Evolutionary conservation across 805 yeast species (phyloP).

Genomic region (Ogataea trehalophila): DNA sequence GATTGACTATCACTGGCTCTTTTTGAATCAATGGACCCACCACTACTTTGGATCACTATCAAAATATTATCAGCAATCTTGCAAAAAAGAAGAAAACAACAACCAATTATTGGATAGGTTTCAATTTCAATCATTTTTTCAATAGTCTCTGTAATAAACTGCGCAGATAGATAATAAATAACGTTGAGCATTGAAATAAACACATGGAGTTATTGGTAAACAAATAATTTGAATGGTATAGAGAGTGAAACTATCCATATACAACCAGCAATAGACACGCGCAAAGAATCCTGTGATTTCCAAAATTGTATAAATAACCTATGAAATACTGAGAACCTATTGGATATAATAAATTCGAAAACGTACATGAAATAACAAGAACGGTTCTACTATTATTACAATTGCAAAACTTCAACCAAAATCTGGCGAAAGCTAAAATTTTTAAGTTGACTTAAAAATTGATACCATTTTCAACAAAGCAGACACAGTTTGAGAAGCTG

Average conservation of each 20-base stretch:
- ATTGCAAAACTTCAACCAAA: conserved; percentile 51
- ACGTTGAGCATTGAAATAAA: no score
- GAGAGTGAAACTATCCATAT: conserved; percentile 27
- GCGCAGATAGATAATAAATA: conserved; percentile 63
- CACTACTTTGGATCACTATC: conserved; percentile 55
- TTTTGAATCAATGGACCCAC: conserved; percentile 62
- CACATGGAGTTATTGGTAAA: conserved; percentile 72
- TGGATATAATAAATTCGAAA: conserved; percentile 42
- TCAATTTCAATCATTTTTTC: conserved; percentile 39
- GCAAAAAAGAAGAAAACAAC: no score
- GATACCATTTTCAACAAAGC: conserved; percentile 21
- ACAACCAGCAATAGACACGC: conserved; percentile 40
- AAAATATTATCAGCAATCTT: conserved; percentile 57
- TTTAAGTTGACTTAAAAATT: conserved; percentile 16
- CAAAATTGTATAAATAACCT: conserved; percentile 48
- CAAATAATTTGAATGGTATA: conserved; percentile 58
- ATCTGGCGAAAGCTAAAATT: conserved; percentile 41
- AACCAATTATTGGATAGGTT: conserved; percentile 53
- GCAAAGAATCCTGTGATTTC: conserved; percentile 65
- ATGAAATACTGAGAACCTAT: conserved; percentile 56
- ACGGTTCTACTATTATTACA: conserved; percentile 45
- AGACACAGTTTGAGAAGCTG: conserved; percentile 1
- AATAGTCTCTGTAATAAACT: conserved; percentile 55
- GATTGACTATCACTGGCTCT: conserved; percentile 29
- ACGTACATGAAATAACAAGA: conserved; percentile 35